These are phyloP conservation scores for Exophiala oligosperma DNA, from an alignment of 2,329 filamentous ascomycete genomes.

Conservation along the genomic window DNA sequence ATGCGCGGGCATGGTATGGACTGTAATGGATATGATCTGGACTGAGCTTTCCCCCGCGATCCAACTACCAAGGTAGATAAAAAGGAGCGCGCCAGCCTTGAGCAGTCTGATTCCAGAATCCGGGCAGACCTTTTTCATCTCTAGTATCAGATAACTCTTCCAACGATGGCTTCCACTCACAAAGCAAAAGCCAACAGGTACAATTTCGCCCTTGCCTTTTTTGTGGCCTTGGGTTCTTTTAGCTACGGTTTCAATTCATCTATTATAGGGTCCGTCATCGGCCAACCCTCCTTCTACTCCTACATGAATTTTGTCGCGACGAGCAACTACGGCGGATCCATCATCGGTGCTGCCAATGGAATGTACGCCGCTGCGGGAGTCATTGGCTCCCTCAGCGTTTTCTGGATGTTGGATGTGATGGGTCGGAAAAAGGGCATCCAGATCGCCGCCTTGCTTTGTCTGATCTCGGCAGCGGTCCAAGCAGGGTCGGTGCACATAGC, in stretches of 20 bases:
- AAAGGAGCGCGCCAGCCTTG: too few species aligned
- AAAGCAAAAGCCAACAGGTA: conserved; percentile 7
- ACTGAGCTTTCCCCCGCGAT: too few species aligned
- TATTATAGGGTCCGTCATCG: conserved; percentile 15
- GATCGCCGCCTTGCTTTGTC: background rate
- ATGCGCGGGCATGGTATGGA: too few species aligned
- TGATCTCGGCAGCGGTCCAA: conserved; percentile 9
- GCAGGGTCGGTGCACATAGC: conserved; percentile 13
- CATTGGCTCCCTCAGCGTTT: conserved; percentile 1
- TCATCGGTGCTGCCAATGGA: conserved; percentile 1
- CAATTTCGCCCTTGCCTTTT: conserved; percentile 12
- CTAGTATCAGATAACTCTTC: too few species aligned
- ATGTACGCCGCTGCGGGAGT: conserved; percentile 8
- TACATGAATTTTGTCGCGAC: conserved; percentile 44
- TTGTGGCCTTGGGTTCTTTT: conserved; percentile 18
- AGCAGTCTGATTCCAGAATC: too few species aligned
- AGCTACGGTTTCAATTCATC: conserved; percentile 20
- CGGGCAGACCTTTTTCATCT: too few species aligned
- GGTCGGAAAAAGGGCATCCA: conserved; percentile 3
- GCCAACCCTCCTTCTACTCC: conserved; percentile 11
- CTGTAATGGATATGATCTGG: too few species aligned
- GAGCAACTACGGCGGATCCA: background rate
- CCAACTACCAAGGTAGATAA: too few species aligned
- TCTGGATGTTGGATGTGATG: background rate
- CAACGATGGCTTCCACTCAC: too few species aligned